These are phyloP conservation scores for Elsinoe arachidis DNA, from an alignment of 2,329 filamentous ascomycete species.

Conservation along the genomic window DNA sequence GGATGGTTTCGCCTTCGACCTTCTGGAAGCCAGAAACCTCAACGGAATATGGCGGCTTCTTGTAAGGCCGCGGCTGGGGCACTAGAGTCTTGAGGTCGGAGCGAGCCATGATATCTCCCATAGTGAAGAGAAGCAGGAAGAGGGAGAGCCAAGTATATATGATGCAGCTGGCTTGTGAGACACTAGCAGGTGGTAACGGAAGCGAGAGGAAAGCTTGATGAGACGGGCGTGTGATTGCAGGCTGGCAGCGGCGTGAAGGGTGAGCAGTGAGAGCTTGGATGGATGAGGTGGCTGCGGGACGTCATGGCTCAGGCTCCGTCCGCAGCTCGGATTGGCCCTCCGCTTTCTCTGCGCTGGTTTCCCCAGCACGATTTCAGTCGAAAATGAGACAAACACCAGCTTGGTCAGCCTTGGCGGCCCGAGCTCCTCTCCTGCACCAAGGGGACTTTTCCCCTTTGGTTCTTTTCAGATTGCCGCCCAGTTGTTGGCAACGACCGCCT, in stretches of 20 bases:
- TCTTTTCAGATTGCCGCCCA: slow-evolving; percentile 1
- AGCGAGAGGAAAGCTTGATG: slow-evolving; percentile 7
- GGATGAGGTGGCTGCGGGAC: slow-evolving; percentile 30
- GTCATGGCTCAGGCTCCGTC: background rate
- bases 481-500: slow-evolving; percentile 8
- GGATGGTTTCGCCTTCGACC: slow-evolving; percentile 73
- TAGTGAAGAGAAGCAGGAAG: slow-evolving; percentile 17
- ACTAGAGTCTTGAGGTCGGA: slow-evolving; percentile 40
- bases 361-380: background rate
- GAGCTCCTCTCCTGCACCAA: background rate
- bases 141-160: background rate
- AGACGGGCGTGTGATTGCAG: background rate
- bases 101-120: slow-evolving; percentile 28
- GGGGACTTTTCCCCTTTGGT: background rate
- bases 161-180: background rate
- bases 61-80: slow-evolving; percentile 41
- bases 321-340: background rate
- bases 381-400: background rate
- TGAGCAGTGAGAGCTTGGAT: slow-evolving; percentile 7
- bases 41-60: slow-evolving; percentile 66
- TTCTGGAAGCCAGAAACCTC: slow-evolving; percentile 61
- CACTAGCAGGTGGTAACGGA: background rate
- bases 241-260: background rate
- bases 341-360: background rate
- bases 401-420: slow-evolving; percentile 3